These are phyloP conservation scores for Trichomonas tenax DNA, from an alignment of 208 protist species.

Conservation along the genomic window DNA sequence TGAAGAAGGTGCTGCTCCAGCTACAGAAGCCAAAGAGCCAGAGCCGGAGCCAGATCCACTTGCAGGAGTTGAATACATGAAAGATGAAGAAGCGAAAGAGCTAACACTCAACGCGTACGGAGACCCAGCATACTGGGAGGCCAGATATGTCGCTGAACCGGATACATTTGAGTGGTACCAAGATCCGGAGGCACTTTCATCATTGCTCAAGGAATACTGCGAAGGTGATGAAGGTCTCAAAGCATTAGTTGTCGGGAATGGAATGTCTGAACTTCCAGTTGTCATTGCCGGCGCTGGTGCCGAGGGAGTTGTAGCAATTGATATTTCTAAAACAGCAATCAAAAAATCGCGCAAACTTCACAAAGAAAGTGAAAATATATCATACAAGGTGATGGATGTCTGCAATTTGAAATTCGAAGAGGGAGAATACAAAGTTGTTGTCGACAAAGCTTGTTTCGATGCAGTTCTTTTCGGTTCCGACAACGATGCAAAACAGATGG, in stretches of 20 bases:
- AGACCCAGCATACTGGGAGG: not conserved
- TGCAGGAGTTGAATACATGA: not conserved
- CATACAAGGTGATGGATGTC: constrained; percentile 14
- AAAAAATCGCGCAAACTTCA: not conserved
- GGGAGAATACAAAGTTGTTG: not conserved
- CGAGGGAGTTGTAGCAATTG: not conserved
- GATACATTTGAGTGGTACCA: not conserved
- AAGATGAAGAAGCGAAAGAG: not conserved
- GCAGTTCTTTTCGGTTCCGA: not conserved
- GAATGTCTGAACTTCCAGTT: not conserved
- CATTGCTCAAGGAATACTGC: not conserved
- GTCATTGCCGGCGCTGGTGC: not conserved
- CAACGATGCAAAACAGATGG: not conserved
- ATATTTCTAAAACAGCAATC: not conserved
- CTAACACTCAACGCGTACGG: not conserved
- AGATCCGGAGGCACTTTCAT: not conserved
- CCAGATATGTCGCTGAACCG: not conserved
- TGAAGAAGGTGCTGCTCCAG: not conserved
- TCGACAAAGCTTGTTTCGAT: not conserved
- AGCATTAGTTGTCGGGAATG: not conserved
- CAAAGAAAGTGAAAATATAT: not conserved
- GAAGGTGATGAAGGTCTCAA: not conserved
- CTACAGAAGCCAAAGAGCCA: not conserved
- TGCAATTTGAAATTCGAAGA: not conserved
- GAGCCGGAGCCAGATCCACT: not conserved